Base-by-base conservation (phyloP, 305 asterid genomes). In the Plantago coronopus region DNA sequence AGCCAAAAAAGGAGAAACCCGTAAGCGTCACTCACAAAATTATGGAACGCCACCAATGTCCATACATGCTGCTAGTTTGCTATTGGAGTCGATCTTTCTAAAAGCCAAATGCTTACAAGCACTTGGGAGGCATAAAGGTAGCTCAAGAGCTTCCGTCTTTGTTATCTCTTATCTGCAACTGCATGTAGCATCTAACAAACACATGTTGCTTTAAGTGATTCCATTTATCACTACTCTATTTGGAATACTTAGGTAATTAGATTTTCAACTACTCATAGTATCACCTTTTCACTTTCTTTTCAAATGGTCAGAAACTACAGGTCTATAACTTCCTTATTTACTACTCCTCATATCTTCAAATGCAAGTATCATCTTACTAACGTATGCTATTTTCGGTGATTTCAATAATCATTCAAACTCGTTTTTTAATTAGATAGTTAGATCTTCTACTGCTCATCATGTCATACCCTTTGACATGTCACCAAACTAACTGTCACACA, bases 41-140 rank as follows among this genome's bases (percentile, higher is more conserved):
- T 77, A 59, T 77, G 83, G 72, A 20, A 44, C 74, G 10, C 79
- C 82, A 13, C 87, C 91, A 48, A 76, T 93, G 94, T 93, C 99
- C n/a, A 72, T 83, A 53, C 81, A 85, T 65, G 95, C 95, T 64
- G 87, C 73, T 48, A 82, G 94, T 77, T 82, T 93, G 76, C 95
- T 89, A 54, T 78, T 87, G 50, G 99, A 93, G 74, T 91, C 94
- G 19, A 75, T 85, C 48, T 82, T 79, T 78, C 77, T 93, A 17
- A 93, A 93, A 80, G 81, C 97, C 17, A 87, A 87, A 79, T 89
- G 90, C 34, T 78, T 85, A 25, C 90, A 87, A 78, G 81, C 85
- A 59, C 96, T 89, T 67, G 83, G 88, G 84, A 85, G 88, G 82
- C 79, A 76, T 70, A 87, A 87, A 89, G 99, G 99, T 89, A 83